Base-by-base conservation (phyloP, 2,329 filamentous ascomycete species). In the Phyllosticta citrichinensis region DNA sequence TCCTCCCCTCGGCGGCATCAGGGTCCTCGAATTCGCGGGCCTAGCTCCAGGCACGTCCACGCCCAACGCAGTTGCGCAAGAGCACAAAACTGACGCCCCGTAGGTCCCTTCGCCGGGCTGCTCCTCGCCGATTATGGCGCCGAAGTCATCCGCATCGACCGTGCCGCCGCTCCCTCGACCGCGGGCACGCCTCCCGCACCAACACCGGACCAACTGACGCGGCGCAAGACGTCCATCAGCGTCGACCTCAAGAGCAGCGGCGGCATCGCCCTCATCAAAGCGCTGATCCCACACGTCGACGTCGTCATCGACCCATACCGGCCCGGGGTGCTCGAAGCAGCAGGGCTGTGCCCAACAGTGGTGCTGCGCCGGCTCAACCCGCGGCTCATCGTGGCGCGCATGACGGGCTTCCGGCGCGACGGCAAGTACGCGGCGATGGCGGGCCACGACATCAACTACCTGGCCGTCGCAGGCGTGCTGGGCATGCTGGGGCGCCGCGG, bases 391-490 rank as follows among this genome's bases (percentile, higher is more conserved):
- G 85, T 96, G 61, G 91, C 83, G 8, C 86, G 93, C 51, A 87
- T 97, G 83, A 94, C 91, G 2, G 93, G 93, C 0, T 97, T 97
- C 74, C 81, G 93, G 12, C 81, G 92, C 50, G 90, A 95, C 74
- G 93, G 92, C 0, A 87, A 85, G 68, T 97, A 96, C 75, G 83
- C 55, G 76, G 82, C 68, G 22, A 97, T 96, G 92, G 91, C 92
- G 0, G 92, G 92, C 5, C 92, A 97, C 71, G 92, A 97, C 72
- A 96, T 97, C 73, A 97, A 97, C 71, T 97, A 97, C 74, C 87
- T 97, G 52, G 90, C 92, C 56, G 89, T 96, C 0, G 88, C 87
- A 0, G 93, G 93, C 0, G 87, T 88, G 0, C 76, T 97, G 27
- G 81, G 82, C 0, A 79, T 96, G 74, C 82, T 97, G 2, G 93